These are phyloP conservation scores for Paxillus rubicundulus DNA, from an alignment of 768 basidiomycete genomes.

Conservation along the genomic window DNA sequence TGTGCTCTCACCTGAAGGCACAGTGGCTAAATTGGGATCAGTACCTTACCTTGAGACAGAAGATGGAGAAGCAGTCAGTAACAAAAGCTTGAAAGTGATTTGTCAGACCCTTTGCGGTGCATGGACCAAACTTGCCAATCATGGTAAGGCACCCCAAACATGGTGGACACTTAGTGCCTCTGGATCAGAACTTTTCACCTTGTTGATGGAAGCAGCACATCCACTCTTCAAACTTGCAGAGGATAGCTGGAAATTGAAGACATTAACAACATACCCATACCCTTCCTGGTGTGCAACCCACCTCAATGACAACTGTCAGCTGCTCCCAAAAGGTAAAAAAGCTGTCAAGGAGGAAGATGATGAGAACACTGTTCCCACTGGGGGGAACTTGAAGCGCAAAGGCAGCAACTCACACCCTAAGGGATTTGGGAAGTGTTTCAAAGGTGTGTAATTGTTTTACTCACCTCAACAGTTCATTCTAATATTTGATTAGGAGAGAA, in stretches of 20 bases:
- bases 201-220: background rate
- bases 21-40: too few relatives aligned
- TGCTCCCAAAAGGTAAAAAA: background rate
- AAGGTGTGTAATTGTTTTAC: too few relatives aligned
- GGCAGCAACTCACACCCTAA: too few relatives aligned
- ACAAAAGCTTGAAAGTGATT: background rate
- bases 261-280: background rate
- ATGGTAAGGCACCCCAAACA: background rate
- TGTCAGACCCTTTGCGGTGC: background rate
- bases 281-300: background rate
- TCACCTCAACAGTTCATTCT: too few relatives aligned
- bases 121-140: background rate
- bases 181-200: background rate
- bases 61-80: too few relatives aligned
- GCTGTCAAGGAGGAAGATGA: too few relatives aligned
- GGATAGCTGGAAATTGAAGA: background rate
- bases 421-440: too few relatives aligned
- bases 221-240: background rate
- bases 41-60: too few relatives aligned
- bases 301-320: background rate
- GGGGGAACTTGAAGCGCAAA: too few relatives aligned
- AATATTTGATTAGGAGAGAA: too few relatives aligned
- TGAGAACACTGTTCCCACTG: too few relatives aligned
- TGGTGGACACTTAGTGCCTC: background rate
- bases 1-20: too few relatives aligned